Evolutionary conservation across 805 yeast genomes (phyloP).

Genomic region (Metschnikowia aberdeeniae): DNA sequence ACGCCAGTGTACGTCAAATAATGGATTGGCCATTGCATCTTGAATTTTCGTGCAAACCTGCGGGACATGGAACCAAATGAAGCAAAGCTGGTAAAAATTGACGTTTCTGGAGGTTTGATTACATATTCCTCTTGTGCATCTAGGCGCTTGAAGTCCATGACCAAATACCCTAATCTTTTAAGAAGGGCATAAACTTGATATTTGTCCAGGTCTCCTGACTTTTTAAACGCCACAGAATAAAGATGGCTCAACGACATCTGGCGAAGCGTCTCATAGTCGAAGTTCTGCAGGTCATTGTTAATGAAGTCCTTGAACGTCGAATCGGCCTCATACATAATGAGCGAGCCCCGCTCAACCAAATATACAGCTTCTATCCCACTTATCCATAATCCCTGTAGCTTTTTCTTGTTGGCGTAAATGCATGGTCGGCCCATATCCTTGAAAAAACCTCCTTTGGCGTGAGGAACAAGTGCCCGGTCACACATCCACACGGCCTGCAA

Average conservation of each 20-base stretch:
- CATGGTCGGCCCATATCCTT: constrained; percentile 64
- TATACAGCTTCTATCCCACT: constrained; percentile 69
- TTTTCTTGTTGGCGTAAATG: constrained; percentile 9
- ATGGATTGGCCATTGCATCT: constrained; percentile 14
- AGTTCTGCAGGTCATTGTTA: constrained; percentile 17
- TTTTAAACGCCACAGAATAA: constrained; percentile 49
- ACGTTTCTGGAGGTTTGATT: background rate
- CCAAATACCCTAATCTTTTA: constrained; percentile 75
- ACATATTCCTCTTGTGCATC: background rate
- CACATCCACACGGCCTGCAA: constrained; percentile 48
- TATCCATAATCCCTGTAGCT: constrained; percentile 41
- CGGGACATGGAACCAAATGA: background rate
- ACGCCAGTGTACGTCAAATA: constrained; percentile 24
- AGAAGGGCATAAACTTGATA: constrained; percentile 70
- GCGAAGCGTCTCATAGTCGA: constrained; percentile 20
- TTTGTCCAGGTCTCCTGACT: constrained; percentile 39
- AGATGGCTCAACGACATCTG: constrained; percentile 60
- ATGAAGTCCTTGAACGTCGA: constrained; percentile 21
- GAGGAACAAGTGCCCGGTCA: constrained; percentile 29
- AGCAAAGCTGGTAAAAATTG: background rate
- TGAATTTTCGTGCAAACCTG: background rate
- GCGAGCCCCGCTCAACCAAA: constrained; percentile 72
- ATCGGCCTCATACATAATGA: constrained; percentile 26
- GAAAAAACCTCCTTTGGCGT: constrained; percentile 68
- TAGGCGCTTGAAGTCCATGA: constrained; percentile 18